Evolutionary conservation across 1,284 basidiomycete genomes (phyloP).

Genomic region (Clitocybe nebularis): DNA sequence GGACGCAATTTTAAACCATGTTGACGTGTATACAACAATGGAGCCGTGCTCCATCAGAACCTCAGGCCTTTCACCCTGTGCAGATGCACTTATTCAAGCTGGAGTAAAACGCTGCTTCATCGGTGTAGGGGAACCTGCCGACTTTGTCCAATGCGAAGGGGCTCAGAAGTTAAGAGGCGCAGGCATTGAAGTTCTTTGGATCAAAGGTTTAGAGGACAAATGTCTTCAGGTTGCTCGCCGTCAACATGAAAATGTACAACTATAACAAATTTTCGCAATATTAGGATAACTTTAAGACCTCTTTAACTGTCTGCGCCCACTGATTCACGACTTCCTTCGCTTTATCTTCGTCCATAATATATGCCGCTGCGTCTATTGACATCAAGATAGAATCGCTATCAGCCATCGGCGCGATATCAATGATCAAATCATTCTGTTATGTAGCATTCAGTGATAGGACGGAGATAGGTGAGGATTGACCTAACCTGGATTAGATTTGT

Average conservation of each 20-base stretch:
- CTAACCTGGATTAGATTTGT: slow-evolving; percentile 26
- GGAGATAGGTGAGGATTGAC: neutral
- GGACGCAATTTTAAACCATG: slow-evolving; percentile 41
- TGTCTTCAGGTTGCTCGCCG: slow-evolving; percentile 76
- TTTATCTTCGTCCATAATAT: slow-evolving; percentile 26
- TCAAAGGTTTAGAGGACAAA: slow-evolving; percentile 67
- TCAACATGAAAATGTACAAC: slow-evolving; percentile 32
- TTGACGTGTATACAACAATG: slow-evolving; percentile 91
- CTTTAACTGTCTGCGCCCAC: slow-evolving; percentile 19
- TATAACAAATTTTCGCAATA: too few relatives aligned
- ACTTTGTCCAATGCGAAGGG: slow-evolving; percentile 94
- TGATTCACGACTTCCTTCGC: slow-evolving; percentile 28
- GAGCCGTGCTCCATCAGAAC: slow-evolving; percentile 94
- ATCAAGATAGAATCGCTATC: slow-evolving; percentile 32
- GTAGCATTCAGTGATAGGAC: neutral
- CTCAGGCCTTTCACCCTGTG: slow-evolving; percentile 85
- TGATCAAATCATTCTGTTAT: slow-evolving; percentile 33
- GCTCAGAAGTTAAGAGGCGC: slow-evolving; percentile 71
- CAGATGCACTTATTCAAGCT: slow-evolving; percentile 78
- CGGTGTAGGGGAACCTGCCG: slow-evolving; percentile 89
- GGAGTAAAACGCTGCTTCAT: slow-evolving; percentile 79
- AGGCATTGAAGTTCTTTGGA: slow-evolving; percentile 75
- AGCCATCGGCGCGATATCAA: slow-evolving; percentile 35
- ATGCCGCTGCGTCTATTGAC: slow-evolving; percentile 35
- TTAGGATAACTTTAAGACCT: slow-evolving; percentile 12